Conservation (phyloP, 805 yeast species). For the Myxozyma lipomycoides region DNA sequence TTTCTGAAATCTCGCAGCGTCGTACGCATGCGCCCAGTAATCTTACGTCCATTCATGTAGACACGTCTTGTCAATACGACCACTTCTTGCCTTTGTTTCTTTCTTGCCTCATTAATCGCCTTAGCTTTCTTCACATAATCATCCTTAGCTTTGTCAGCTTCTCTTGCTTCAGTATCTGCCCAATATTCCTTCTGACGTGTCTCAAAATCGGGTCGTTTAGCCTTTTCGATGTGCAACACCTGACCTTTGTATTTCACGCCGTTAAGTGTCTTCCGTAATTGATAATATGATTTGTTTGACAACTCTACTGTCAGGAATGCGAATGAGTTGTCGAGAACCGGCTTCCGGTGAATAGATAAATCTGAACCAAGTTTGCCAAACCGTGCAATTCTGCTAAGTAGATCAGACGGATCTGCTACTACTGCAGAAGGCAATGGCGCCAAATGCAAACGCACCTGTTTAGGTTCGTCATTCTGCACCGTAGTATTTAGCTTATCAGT, state of each 20-base stretch:
- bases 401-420: conserved; percentile 44
- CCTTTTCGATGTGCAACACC: conserved; percentile 55
- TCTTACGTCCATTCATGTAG: neutral
- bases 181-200: conserved; percentile 48
- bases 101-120: neutral
- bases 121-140: neutral
- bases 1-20: conserved; percentile 51
- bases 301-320: conserved; percentile 65
- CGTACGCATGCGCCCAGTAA: conserved; percentile 57
- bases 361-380: conserved; percentile 54
- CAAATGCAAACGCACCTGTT: conserved; percentile 46
- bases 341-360: conserved; percentile 55
- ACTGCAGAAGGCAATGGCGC: conserved; percentile 62
- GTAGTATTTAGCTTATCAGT: too few relatives aligned
- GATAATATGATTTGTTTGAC: conserved; percentile 44
- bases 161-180: conserved; percentile 40
- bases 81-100: neutral
- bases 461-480: conserved; percentile 1
- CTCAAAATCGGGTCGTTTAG: conserved; percentile 50
- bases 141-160: neutral
- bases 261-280: conserved; percentile 55
- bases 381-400: conserved; percentile 54
- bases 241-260: conserved; percentile 76
- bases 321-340: conserved; percentile 51
- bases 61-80: neutral